Percentiles rank a stretch among this genome's conserved stretches.
Evolutionary conservation across 805 yeast genomes (phyloP).

Genomic region (Candida tallmaniae): DNA sequence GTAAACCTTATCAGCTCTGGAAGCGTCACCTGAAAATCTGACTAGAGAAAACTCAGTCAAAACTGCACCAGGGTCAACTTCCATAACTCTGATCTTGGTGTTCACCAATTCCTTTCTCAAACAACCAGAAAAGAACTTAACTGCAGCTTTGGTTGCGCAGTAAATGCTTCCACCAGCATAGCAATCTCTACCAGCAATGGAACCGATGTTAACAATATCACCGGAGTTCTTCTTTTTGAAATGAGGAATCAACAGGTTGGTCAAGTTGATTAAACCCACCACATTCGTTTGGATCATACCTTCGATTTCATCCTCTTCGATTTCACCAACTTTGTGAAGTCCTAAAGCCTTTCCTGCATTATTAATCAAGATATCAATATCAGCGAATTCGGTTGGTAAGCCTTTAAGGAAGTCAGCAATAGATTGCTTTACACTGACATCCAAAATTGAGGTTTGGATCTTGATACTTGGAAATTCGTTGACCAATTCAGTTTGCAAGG

Average conservation of each 20-base stretch:
- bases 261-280: slow-evolving; percentile 30
- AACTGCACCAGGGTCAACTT: slow-evolving; percentile 40
- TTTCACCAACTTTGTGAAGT: slow-evolving; percentile 25
- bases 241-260: slow-evolving; percentile 35
- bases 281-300: slow-evolving; percentile 39
- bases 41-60: slow-evolving; percentile 36
- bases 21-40: slow-evolving; percentile 29
- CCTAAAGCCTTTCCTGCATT: slow-evolving; percentile 41
- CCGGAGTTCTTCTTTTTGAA: slow-evolving; percentile 33
- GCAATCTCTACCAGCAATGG: slow-evolving; percentile 35
- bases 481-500: slow-evolving; percentile 21
- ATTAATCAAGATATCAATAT: slow-evolving; percentile 34
- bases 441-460: slow-evolving; percentile 27
- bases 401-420: slow-evolving; percentile 24
- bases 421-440: slow-evolving; percentile 24
- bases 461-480: slow-evolving; percentile 21
- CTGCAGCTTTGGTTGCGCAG: slow-evolving; percentile 38
- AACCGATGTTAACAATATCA: slow-evolving; percentile 34
- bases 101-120: slow-evolving; percentile 34
- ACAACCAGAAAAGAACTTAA: slow-evolving; percentile 27
- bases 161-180: slow-evolving; percentile 37
- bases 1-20: slow-evolving; percentile 29
- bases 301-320: slow-evolving; percentile 24
- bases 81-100: slow-evolving; percentile 33
- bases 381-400: slow-evolving; percentile 31